Base-by-base conservation (phyloP, 306 rosid genomes). In the Fragaria iinumae region DNA sequence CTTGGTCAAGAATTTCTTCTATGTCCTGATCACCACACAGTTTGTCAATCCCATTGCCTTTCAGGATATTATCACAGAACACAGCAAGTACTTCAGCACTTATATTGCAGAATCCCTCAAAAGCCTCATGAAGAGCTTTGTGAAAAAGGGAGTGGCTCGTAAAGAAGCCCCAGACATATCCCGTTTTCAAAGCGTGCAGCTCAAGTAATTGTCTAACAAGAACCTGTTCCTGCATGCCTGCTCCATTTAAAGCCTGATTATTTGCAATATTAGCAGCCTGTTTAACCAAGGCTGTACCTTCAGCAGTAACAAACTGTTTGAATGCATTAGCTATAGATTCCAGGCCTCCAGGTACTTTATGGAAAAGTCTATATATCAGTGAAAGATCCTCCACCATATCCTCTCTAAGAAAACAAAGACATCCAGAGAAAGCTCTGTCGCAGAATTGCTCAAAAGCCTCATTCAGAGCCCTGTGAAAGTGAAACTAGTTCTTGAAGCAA, bases 301-400 rank as follows among this genome's bases (percentile, higher is more conserved):
- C 91, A 29, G 78, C 87, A 50, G 83, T 79, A 65, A 89, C 83
- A 74, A 84, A 87, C 92, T 80, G 89, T 83, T 88, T 86, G 79
- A 91, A 88, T 44, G 82, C 81, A 82, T 67, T 83, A 59, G 89
- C 79, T 74, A 89, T 77, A 12, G 89, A 89, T 11, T 89, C 91
- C 81, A 93, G 76, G 39, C 95, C 95, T 77, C 80, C 79, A 29
- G 87, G 86, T 78, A 93, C 87, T 83, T 85, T 84, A 77, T 88
- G 86, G 83, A 87, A 93, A 55, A 93, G 98, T 53, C 90, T 89
- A 79, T 84, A 93, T 87, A 93, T 91, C 86, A 96, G 85, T 79
- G 93, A 85, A 73, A 93, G 90, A 87, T 88, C 95, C 9, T 88
- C 98, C 87, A 88, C 91, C 95, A 88, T 91, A 78, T 93, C 96